Evolutionary conservation across 2,329 filamentous ascomycete genomes (phyloP), one percentile per base, ranked within the genome.

Genomic region (Colletotrichum orchidophilum): DNA sequence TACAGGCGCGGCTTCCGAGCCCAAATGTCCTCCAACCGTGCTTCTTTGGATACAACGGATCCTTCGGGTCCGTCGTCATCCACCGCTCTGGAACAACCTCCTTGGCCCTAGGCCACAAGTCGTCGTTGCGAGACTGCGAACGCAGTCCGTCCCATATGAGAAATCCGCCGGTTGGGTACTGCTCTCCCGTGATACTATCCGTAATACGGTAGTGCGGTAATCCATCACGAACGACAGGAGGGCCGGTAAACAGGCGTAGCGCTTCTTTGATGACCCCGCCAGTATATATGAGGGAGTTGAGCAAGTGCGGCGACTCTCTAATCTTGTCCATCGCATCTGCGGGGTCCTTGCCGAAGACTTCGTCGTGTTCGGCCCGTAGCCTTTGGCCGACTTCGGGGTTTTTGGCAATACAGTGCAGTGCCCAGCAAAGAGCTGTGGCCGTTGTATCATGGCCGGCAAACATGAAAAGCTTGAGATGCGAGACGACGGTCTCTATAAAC

Each of bases 211-310:
- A 77, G 27, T 79, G 78, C 5, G 67, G 24, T 5, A 52, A 27
- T 6, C 80, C 81, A 3, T 73, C 64, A n/a, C 85, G 81, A 15
- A 83, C 77, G 1, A 82, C 81, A 31, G 80, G 81, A 77, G 71
- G 85, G 1, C 87, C 81, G 0, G 87, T 87, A 68, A 84, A 87
- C 18, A 90, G 74, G 2, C 88, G 82, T 1, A 90, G 80, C 0
- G 83, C 80, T 76, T 91, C 89, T 69, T 88, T 87, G 67, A 89
- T 82, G 5, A 88, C 83, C n/a, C 86, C 87, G 3, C 80, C 80
- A 1, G 87, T 87, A 74, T 88, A 90, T 0, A 81, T 79, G 4
- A 91, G 80, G 7, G 83, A 78, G 73, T 86, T 86, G 60, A 90
- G 79, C 5, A 84, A 79, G 33, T 82, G 77, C 0, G 86, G 84